Conservation (phyloP, 352 stramenopile species). For the Pythium plurisporium region DNA sequence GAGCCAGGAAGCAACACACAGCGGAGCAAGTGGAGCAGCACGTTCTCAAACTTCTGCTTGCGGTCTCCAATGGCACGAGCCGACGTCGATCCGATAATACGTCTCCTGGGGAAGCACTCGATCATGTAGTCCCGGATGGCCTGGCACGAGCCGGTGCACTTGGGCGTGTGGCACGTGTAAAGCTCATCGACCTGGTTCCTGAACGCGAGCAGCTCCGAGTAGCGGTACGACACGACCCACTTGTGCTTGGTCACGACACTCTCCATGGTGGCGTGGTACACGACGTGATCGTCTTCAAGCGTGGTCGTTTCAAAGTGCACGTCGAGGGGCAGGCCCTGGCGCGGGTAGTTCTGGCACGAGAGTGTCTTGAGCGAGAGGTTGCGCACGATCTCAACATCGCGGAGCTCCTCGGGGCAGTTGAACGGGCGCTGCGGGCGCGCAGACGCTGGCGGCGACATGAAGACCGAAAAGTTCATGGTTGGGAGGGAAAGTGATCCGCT, state of each 20-base stretch:
- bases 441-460: conserved; percentile 10
- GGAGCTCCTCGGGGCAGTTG: conserved; percentile 12
- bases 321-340: conserved; percentile 39
- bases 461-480: conserved; percentile 21
- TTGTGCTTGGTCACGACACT: conserved; percentile 40
- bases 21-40: conserved; percentile 60
- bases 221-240: conserved; percentile 55
- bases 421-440: neutral
- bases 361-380: conserved; percentile 42
- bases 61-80: conserved; percentile 31
- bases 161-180: conserved; percentile 47
- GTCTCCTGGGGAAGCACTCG: conserved; percentile 59
- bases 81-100: conserved; percentile 39
- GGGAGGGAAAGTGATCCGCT: neutral
- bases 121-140: conserved; percentile 59
- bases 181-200: conserved; percentile 40
- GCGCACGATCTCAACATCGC: conserved; percentile 4
- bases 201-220: conserved; percentile 60
- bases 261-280: conserved; percentile 48
- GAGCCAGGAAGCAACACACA: conserved; percentile 59
- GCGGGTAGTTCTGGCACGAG: neutral
- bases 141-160: conserved; percentile 62
- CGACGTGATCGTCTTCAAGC: conserved; percentile 32
- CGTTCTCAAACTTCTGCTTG: conserved; percentile 54
- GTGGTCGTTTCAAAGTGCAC: conserved; percentile 35